phyloP scores from a whole-genome alignment of 805 yeast genomes.

The Saturnispora serradocipensis region DNA sequence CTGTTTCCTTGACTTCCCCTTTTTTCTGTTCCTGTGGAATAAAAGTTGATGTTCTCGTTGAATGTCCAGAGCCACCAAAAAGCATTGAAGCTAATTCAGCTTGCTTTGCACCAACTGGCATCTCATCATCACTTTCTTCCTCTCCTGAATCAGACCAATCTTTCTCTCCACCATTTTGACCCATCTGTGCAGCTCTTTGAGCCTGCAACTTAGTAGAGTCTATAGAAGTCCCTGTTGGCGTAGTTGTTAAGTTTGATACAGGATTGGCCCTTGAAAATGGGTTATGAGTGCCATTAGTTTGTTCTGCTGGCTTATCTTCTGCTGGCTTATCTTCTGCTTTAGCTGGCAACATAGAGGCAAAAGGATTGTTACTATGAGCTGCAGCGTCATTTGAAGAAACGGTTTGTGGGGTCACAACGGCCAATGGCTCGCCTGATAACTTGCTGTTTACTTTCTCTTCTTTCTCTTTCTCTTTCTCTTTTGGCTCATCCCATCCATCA shows the following conservation, averaged over 20 bases:
- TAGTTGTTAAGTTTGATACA: slow-evolving; percentile 5
- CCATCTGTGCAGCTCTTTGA: slow-evolving; percentile 67
- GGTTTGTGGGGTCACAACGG: slow-evolving; percentile 10
- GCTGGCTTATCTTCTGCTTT: slow-evolving; percentile 6
- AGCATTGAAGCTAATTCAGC: slow-evolving; percentile 47
- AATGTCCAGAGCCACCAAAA: slow-evolving; percentile 35
- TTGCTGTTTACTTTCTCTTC: neutral
- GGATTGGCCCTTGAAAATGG: slow-evolving; percentile 52
- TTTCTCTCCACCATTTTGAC: slow-evolving; percentile 34
- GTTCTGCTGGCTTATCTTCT: slow-evolving; percentile 8
- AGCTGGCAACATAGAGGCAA: slow-evolving; percentile 12
- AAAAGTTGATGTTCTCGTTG: slow-evolving; percentile 19
- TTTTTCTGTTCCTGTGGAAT: slow-evolving; percentile 9
- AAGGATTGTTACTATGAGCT: slow-evolving; percentile 12
- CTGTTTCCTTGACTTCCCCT: neutral
- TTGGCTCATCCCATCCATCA: slow-evolving; percentile 16
- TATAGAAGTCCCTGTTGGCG: slow-evolving; percentile 25
- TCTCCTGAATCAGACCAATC: slow-evolving; percentile 34
- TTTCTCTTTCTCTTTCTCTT: slow-evolving; percentile 8
- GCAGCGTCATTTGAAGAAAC: neutral
- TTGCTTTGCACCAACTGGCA: slow-evolving; percentile 41
- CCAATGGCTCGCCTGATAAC: slow-evolving; percentile 7
- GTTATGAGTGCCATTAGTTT: slow-evolving; percentile 27
- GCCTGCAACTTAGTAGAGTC: slow-evolving; percentile 56
- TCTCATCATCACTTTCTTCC: slow-evolving; percentile 36